Percentiles rank a stretch among this genome's conserved stretches.
phyloP scores from a whole-genome alignment of 2,329 filamentous ascomycete genomes.

The Botryosphaeria dothidea region DNA sequence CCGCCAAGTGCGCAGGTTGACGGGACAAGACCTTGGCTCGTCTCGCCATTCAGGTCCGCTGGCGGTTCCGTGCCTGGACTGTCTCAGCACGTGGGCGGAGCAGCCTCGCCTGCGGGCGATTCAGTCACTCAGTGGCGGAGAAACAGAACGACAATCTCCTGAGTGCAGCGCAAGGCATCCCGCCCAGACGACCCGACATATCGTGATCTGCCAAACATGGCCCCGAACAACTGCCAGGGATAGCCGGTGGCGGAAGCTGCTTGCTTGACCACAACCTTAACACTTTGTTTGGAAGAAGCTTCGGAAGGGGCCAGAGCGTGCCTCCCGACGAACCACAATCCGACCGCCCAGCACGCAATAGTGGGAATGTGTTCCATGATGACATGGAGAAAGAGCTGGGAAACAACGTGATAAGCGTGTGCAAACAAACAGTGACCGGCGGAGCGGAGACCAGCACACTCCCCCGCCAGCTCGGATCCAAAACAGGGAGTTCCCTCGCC shows the following conservation, averaged over 20 bases:
- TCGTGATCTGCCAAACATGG: neutral
- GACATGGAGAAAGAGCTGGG: neutral
- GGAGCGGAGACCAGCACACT: neutral
- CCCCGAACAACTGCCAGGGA: neutral
- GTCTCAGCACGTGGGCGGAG: slow-evolving; percentile 1
- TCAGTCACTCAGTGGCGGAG: slow-evolving; percentile 8
- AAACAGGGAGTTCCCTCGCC: neutral
- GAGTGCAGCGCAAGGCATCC: slow-evolving; percentile 4
- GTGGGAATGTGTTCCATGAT: neutral
- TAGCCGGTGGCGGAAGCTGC: neutral
- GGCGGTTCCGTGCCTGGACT: neutral
- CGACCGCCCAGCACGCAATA: neutral
- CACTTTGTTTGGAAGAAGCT: neutral
- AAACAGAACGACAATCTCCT: slow-evolving; percentile 15
- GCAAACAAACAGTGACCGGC: neutral
- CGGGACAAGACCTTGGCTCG: slow-evolving; percentile 14
- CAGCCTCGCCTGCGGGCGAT: neutral
- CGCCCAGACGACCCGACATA: neutral
- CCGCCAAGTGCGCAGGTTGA: slow-evolving; percentile 1
- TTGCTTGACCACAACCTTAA: neutral
- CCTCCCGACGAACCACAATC: neutral
- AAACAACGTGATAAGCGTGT: neutral
- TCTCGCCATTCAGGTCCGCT: slow-evolving; percentile 1
- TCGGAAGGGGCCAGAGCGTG: neutral
- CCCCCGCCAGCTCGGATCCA: neutral